Percentiles rank a stretch among this genome's conserved stretches.
phyloP scores from a whole-genome alignment of 768 basidiomycete species.

The Rhizopogon vulgaris region DNA sequence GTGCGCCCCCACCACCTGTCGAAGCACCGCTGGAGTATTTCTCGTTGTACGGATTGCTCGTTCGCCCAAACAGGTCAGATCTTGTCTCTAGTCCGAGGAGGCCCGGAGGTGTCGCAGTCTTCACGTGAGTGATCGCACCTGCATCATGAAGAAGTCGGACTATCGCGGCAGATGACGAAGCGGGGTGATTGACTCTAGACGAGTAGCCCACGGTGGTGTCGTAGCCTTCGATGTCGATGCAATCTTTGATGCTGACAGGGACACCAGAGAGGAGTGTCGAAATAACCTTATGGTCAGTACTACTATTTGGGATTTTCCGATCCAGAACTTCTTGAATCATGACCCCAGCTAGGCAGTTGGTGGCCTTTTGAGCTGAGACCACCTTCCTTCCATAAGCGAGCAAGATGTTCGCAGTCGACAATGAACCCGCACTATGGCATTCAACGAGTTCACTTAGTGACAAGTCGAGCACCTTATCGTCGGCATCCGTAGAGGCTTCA shows the following conservation, averaged over 20 bases:
- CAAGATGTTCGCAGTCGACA: constrained; percentile 27
- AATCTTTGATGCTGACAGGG: constrained; percentile 45
- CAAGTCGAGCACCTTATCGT: constrained; percentile 30
- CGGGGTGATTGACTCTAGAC: constrained; percentile 29
- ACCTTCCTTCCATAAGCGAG: constrained; percentile 35
- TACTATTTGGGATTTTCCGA: constrained; percentile 2
- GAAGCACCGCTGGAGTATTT: constrained; percentile 40
- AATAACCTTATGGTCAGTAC: constrained; percentile 4
- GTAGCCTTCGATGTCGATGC: constrained; percentile 37
- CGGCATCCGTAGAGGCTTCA: constrained; percentile 25
- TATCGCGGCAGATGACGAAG: constrained; percentile 29
- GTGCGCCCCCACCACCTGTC: constrained; percentile 45
- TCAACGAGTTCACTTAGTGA: constrained; percentile 32
- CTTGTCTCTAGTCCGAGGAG: constrained; percentile 33
- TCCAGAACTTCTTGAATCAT: constrained; percentile 28
- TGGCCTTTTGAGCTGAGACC: constrained; percentile 33
- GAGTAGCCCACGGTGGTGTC: constrained; percentile 43
- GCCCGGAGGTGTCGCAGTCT: constrained; percentile 39
- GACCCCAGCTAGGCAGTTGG: constrained; percentile 47
- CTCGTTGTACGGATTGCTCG: constrained; percentile 42
- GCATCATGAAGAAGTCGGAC: constrained; percentile 35
- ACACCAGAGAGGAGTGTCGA: constrained; percentile 31
- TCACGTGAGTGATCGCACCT: constrained; percentile 35
- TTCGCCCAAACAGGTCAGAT: constrained; percentile 41
- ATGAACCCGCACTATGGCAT: constrained; percentile 19